Conservation (phyloP, 306 rosid species). For the Quercus dentata region DNA sequence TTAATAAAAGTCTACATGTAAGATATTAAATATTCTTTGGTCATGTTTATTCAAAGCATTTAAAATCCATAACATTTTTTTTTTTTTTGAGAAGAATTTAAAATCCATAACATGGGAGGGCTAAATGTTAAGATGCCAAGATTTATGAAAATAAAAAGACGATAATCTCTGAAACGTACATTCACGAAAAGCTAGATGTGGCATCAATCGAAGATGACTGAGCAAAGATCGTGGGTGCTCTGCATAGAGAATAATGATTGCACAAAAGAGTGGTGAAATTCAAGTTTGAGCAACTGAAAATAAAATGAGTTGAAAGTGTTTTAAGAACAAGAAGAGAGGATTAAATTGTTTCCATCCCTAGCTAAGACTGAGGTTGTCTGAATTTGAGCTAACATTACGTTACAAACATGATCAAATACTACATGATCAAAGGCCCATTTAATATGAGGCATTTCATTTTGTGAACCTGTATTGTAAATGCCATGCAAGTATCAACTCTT, state of each 20-base stretch:
- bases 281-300: not conserved
- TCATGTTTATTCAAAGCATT: not conserved
- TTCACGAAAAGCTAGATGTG: not conserved
- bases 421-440: not conserved
- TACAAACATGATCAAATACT: not conserved
- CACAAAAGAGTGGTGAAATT: not conserved
- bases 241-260: not conserved
- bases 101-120: not conserved
- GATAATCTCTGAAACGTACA: not conserved
- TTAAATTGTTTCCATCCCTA: not conserved
- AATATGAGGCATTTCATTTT: slow-evolving; percentile 3
- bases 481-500: slow-evolving; percentile 80
- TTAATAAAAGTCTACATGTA: not conserved
- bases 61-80: not conserved
- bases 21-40: not conserved
- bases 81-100: too few species aligned
- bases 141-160: not conserved
- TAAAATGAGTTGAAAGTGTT: not conserved
- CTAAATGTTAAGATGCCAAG: not conserved
- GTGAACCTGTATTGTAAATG: slow-evolving; percentile 64
- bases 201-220: not conserved
- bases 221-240: not conserved
- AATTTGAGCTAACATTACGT: not conserved
- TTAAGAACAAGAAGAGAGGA: not conserved
- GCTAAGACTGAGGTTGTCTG: not conserved